Conservation (phyloP, 2,329 filamentous ascomycete species). For the Aspergillus amoenus region DNA sequence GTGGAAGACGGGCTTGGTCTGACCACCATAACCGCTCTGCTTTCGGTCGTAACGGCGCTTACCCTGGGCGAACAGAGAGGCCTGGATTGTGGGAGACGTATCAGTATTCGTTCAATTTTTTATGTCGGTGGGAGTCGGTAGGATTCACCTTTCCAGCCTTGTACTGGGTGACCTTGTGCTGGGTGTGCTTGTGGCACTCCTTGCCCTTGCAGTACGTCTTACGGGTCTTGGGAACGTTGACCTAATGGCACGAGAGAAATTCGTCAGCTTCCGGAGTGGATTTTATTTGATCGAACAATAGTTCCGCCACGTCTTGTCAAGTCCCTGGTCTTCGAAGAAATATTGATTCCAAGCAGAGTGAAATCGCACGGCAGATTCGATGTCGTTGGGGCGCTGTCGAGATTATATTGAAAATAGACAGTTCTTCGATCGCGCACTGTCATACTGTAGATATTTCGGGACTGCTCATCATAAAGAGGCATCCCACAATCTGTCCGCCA, state of each 20-base stretch:
- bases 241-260: constrained; percentile 52
- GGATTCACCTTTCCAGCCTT: constrained; percentile 81
- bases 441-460: neutral
- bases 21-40: constrained; percentile 99
- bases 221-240: constrained; percentile 98
- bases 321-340: constrained; percentile 18
- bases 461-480: neutral
- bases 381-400: neutral
- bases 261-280: constrained; percentile 5
- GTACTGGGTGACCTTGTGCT: constrained; percentile 95
- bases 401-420: neutral
- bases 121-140: constrained; percentile 13
- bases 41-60: constrained; percentile 99
- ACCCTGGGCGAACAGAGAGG: constrained; percentile 94
- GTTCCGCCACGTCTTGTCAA: constrained; percentile 2
- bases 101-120: constrained; percentile 21
- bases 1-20: constrained; percentile 99
- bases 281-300: neutral
- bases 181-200: constrained; percentile 89
- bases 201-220: constrained; percentile 98
- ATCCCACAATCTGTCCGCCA: neutral
- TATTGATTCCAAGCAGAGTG: neutral
- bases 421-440: neutral
- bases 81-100: constrained; percentile 48
- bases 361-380: neutral